These are phyloP conservation scores for Teratosphaeria destructans DNA, from an alignment of 2,329 filamentous ascomycete species.

Conservation along the genomic window DNA sequence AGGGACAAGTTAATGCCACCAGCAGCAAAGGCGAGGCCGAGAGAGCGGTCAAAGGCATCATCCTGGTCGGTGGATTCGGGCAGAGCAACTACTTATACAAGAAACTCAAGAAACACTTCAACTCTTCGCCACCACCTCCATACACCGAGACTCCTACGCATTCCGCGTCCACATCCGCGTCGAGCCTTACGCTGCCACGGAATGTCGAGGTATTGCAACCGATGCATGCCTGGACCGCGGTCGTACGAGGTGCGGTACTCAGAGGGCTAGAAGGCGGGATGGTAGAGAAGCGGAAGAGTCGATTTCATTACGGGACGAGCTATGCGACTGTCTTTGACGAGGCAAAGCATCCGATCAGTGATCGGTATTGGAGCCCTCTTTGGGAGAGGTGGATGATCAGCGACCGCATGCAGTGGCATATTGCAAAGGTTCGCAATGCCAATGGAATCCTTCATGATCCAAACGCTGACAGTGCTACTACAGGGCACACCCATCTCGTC, in stretches of 20 bases:
- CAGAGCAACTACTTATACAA: conserved; percentile 62
- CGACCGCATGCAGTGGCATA: conserved; percentile 79
- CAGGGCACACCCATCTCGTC: conserved; percentile 64
- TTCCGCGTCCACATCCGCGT: conserved; percentile 16
- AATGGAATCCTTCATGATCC: background rate
- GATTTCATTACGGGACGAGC: conserved; percentile 70
- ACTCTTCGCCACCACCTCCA: conserved; percentile 39
- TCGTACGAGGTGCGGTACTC: conserved; percentile 66
- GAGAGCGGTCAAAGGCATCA: conserved; percentile 50
- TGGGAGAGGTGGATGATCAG: conserved; percentile 79
- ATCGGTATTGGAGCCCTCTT: conserved; percentile 68
- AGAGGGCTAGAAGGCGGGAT: conserved; percentile 61
- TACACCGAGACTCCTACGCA: conserved; percentile 64
- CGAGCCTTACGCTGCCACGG: conserved; percentile 21
- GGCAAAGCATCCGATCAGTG: conserved; percentile 58
- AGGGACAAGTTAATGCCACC: conserved; percentile 35
- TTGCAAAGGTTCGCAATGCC: conserved; percentile 54
- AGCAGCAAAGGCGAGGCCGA: conserved; percentile 19
- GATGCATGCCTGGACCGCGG: conserved; percentile 71
- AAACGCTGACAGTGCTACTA: conserved; percentile 1
- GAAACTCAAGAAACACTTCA: conserved; percentile 58
- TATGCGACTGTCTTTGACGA: conserved; percentile 70
- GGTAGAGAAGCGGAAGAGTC: conserved; percentile 62
- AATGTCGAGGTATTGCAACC: conserved; percentile 73
- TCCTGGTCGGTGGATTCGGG: conserved; percentile 72